Evolutionary conservation across 2,329 filamentous ascomycete genomes (phyloP).

Genomic region (Fusarium falciforme): DNA sequence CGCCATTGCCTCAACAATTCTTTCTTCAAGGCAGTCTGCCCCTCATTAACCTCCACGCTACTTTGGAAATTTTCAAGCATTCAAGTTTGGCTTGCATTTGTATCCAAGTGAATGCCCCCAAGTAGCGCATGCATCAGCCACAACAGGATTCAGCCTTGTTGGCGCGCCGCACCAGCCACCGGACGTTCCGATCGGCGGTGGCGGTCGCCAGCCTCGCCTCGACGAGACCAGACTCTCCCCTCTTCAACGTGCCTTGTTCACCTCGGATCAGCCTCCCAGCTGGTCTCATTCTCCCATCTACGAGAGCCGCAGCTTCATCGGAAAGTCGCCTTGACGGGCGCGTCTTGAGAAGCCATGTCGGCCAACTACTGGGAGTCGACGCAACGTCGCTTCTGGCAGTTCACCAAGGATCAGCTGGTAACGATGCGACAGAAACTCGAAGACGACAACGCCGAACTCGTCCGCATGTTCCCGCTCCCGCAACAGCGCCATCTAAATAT

Average conservation of each 20-base stretch:
- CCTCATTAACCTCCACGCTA: background rate
- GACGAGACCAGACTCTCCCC: constrained; percentile 1
- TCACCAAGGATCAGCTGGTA: constrained; percentile 83
- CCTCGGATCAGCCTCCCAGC: constrained; percentile 13
- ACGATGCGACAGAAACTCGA: constrained; percentile 81
- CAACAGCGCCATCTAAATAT: constrained; percentile 86
- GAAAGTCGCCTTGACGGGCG: constrained; percentile 20
- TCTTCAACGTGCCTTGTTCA: background rate
- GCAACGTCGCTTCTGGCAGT: constrained; percentile 90
- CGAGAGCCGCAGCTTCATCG: background rate
- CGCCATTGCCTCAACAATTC: background rate
- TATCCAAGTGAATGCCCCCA: background rate
- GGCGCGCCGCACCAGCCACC: constrained; percentile 24
- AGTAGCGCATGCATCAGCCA: background rate
- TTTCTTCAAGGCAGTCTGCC: background rate
- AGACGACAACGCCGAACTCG: constrained; percentile 78
- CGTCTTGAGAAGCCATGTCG: constrained; percentile 70
- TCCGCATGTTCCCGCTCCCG: constrained; percentile 84
- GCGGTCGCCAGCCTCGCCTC: constrained; percentile 21
- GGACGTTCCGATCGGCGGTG: constrained; percentile 18
- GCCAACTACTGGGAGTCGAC: constrained; percentile 98
- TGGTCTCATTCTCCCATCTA: background rate
- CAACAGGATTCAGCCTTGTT: background rate
- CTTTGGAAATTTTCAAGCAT: background rate
- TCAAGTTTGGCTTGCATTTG: background rate